Evolutionary conservation across 1,139 yeast genomes (phyloP), one percentile per base, ranked within the genome.

Genomic region (Candida sanyaensis): DNA sequence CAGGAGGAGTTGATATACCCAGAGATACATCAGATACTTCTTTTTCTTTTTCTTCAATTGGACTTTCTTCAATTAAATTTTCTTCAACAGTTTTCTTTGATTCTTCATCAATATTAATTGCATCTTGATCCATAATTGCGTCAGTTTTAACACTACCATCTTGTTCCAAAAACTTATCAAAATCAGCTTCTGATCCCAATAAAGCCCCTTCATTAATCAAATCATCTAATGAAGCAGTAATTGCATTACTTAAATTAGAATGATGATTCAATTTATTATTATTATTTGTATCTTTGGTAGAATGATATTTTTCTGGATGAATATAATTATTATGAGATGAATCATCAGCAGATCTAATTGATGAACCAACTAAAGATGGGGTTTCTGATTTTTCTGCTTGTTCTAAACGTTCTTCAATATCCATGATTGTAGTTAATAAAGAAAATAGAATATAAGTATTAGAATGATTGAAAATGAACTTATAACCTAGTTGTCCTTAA

Each of bases 201-300:
- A 83, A 66, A 0, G 86, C 87, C 23, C 88, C 88, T 57, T 82
- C 87, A 41, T 66, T 77, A 50, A 75, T 78, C 57, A 82, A 71
- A 41, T 83, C 85, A 51, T 77, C 84, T 54, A 82, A 73, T 0
- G 82, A 73, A 28, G 81, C 78, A 41, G 77, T 63, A 30, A 75
- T 60, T 27, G 67, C 57, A 28, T 56, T 51, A 49, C 57, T 62
- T 54, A 58, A 54, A 31, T 55, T 55, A 33, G 47, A 37, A 12
- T n/a, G 12, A 9, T 11, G 17, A 28, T 48, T 38, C 27, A 37
- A 31, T 33, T 42, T n/a, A 23, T 29, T 33, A 37, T 26, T 32
- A 39, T 17, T 17, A 42, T 39, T 39, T 39, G 36, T 9, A 26
- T 53, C 50, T 48, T 55, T 63, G 32, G 59, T 52, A 9, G 56